phyloP scores from a whole-genome alignment of 306 rosid genomes.

The Cicer cuneatum region DNA sequence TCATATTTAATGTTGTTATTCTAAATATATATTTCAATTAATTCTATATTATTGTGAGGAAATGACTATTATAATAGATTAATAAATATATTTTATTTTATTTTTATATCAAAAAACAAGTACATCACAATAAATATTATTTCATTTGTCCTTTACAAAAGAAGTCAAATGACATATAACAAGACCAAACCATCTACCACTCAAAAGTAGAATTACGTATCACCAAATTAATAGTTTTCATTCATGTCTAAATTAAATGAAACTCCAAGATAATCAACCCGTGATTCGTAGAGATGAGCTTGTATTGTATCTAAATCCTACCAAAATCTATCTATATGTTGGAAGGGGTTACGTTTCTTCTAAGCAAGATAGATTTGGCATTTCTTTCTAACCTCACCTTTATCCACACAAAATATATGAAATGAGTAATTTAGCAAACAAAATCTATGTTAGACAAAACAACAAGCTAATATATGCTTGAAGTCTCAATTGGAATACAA shows the following conservation, averaged over 20 bases:
- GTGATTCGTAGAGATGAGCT: neutral
- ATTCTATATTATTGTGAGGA: too few species aligned
- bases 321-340: neutral
- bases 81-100: too few species aligned
- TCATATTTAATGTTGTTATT: too few species aligned
- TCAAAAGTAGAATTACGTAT: neutral
- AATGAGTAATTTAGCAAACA: neutral
- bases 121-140: too few species aligned
- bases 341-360: neutral
- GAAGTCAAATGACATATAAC: neutral
- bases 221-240: neutral
- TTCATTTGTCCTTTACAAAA: too few species aligned
- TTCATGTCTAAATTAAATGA: conserved; percentile 1
- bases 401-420: neutral
- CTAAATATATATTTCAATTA: too few species aligned
- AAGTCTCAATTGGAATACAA: neutral
- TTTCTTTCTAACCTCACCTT: neutral
- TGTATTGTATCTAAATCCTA: neutral
- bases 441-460: conserved; percentile 9
- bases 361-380: neutral
- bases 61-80: too few species aligned
- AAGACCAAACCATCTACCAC: neutral
- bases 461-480: neutral
- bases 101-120: too few species aligned
- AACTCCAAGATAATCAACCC: neutral